Evolutionary conservation across 163 green algal genomes (phyloP).

Genomic region (Volvox carteri): DNA sequence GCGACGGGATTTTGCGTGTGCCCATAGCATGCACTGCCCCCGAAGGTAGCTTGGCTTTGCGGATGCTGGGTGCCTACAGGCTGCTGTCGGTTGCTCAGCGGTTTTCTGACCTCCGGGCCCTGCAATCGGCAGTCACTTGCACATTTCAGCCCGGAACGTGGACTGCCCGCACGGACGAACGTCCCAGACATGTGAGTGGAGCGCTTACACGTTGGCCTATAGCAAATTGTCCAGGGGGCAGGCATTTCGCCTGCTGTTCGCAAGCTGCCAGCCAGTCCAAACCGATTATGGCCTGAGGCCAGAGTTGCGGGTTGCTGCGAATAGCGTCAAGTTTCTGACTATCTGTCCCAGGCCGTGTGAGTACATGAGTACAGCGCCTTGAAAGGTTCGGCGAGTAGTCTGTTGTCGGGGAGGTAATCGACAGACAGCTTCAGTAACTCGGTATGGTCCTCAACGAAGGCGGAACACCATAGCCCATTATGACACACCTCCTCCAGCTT

Average conservation of each 20-base stretch:
- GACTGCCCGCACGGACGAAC: too few species aligned
- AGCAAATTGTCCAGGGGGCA: background rate
- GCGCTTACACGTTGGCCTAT: background rate
- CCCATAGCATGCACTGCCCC: background rate
- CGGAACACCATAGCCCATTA: too few species aligned
- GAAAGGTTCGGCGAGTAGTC: conserved; percentile 52
- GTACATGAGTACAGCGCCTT: conserved; percentile 26
- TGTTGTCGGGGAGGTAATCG: background rate
- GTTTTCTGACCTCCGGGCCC: background rate
- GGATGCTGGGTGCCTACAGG: background rate
- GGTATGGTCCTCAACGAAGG: too few species aligned
- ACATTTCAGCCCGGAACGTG: too few species aligned
- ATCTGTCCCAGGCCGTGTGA: background rate
- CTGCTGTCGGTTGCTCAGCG: conserved; percentile 12
- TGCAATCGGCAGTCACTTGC: too few species aligned
- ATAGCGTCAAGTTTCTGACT: conserved; percentile 40
- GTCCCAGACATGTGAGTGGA: too few species aligned
- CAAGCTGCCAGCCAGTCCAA: conserved; percentile 32
- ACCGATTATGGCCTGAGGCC: conserved; percentile 6
- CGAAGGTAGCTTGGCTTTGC: background rate
- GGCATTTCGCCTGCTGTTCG: background rate
- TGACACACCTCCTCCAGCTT: conserved; percentile 33
- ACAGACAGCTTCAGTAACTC: background rate
- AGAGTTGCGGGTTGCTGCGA: conserved; percentile 3
- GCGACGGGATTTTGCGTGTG: background rate